Percentiles rank a stretch among this genome's conserved stretches.
phyloP scores from a whole-genome alignment of 2,329 filamentous ascomycete species.

The Ophiocordyceps robertsii region DNA sequence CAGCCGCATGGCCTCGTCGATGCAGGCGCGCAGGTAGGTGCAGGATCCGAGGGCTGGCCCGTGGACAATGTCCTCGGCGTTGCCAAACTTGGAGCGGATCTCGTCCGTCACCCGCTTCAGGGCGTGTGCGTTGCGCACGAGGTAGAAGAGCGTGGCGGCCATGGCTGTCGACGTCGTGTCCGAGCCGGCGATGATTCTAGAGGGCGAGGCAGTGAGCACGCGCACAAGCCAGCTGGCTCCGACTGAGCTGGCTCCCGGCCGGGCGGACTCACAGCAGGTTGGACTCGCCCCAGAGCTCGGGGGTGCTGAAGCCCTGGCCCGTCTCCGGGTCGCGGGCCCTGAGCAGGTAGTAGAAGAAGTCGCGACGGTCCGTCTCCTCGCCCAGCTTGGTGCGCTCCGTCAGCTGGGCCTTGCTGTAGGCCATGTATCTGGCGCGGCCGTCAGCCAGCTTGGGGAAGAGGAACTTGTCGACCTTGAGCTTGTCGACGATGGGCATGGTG shows the following conservation, averaged over 20 bases:
- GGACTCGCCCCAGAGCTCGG: slow-evolving; percentile 58
- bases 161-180: slow-evolving; percentile 60
- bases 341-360: slow-evolving; percentile 66
- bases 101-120: slow-evolving; percentile 35
- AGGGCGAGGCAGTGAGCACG: neutral
- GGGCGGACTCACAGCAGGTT: slow-evolving; percentile 46
- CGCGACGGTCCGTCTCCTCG: slow-evolving; percentile 52
- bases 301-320: slow-evolving; percentile 48
- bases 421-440: slow-evolving; percentile 56
- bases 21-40: slow-evolving; percentile 48
- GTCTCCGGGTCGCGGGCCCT: slow-evolving; percentile 60
- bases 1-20: slow-evolving; percentile 53
- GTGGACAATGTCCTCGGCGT: slow-evolving; percentile 41
- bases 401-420: slow-evolving; percentile 54
- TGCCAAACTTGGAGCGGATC: slow-evolving; percentile 34
- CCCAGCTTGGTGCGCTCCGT: slow-evolving; percentile 53
- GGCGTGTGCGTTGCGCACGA: slow-evolving; percentile 35
- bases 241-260: too few relatives aligned
- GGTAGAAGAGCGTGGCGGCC: slow-evolving; percentile 50
- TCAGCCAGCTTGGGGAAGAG: slow-evolving; percentile 54
- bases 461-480: slow-evolving; percentile 51
- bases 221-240: neutral
- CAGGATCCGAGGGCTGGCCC: slow-evolving; percentile 35
- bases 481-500: slow-evolving; percentile 56
- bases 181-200: slow-evolving; percentile 53